Evolutionary conservation across 805 yeast genomes (phyloP).

Genomic region (Starmerella floricola): DNA sequence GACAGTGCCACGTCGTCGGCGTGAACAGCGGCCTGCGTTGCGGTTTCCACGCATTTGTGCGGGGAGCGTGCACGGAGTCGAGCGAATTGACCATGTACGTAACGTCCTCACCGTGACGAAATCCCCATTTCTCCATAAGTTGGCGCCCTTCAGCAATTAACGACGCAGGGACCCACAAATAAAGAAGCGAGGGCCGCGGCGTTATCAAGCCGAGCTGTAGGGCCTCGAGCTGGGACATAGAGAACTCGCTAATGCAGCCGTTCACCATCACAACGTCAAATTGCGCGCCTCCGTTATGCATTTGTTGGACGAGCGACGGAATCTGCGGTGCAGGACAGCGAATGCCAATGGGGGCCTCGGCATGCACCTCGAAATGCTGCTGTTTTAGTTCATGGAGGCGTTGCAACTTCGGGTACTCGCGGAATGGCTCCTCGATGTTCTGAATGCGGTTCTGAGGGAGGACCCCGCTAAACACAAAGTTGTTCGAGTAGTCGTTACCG

Average conservation of each 20-base stretch:
- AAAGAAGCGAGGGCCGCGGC: conserved; percentile 74
- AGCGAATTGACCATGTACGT: conserved; percentile 65
- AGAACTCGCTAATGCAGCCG: conserved; percentile 45
- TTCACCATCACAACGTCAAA: conserved; percentile 92
- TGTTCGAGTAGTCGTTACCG: conserved; percentile 64
- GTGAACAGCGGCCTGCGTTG: conserved; percentile 42
- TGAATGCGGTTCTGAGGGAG: conserved; percentile 54
- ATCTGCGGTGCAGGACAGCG: conserved; percentile 43
- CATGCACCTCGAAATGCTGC: conserved; percentile 41
- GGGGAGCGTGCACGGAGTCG: conserved; percentile 54
- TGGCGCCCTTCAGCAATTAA: conserved; percentile 48
- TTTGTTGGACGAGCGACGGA: conserved; percentile 42
- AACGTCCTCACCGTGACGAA: conserved; percentile 80
- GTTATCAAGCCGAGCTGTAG: conserved; percentile 55
- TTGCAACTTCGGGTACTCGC: conserved; percentile 79
- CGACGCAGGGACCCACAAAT: conserved; percentile 76
- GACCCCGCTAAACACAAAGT: conserved; percentile 50
- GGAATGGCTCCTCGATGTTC: conserved; percentile 53
- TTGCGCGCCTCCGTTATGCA: conserved; percentile 49
- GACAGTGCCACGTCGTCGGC: conserved; percentile 77
- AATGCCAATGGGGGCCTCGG: conserved; percentile 56
- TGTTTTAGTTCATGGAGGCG: conserved; percentile 53
- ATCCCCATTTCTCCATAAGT: conserved; percentile 43
- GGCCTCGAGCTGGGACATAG: conserved; percentile 38
- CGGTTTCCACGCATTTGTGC: conserved; percentile 16